Conservation (phyloP, 176 grass and related monocot genomes). For the Saccharum spontaneum region DNA sequence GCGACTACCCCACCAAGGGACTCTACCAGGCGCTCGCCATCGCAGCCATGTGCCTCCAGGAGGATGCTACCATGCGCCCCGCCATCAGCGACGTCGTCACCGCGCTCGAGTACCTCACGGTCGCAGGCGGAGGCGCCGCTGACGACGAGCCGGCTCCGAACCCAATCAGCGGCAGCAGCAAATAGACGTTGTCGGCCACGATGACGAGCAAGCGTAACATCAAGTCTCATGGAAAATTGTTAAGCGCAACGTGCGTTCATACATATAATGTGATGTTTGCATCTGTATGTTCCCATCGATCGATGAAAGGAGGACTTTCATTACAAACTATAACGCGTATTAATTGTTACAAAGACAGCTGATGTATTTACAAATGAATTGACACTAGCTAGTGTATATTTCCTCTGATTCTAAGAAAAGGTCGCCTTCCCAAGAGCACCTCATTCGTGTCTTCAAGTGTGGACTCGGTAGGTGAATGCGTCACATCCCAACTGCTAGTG, state of each 20-base stretch:
- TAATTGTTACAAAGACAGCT: too few species aligned
- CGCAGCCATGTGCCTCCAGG: constrained; percentile 58
- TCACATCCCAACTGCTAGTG: too few species aligned
- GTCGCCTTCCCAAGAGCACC: too few species aligned
- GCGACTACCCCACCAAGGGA: constrained; percentile 32
- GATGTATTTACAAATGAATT: too few species aligned
- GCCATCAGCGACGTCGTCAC: constrained; percentile 55
- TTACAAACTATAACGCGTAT: too few species aligned
- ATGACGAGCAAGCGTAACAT: not conserved
- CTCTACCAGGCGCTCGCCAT: constrained; percentile 62
- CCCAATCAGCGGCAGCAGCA: not conserved
- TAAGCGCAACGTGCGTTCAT: too few species aligned
- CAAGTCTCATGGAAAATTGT: not conserved
- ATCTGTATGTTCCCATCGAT: too few species aligned
- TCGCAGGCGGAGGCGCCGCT: not conserved
- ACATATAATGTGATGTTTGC: not conserved
- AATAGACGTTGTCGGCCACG: not conserved
- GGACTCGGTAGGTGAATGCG: too few species aligned
- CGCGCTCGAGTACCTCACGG: constrained; percentile 50
- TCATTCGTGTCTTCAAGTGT: too few species aligned
- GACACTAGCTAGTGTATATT: too few species aligned
- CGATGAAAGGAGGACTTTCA: too few species aligned
- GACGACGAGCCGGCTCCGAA: not conserved
- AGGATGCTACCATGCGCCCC: constrained; percentile 47
- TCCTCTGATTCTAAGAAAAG: too few species aligned